Evolutionary conservation across 2,329 filamentous ascomycete species (phyloP), one percentile per base, ranked within the genome.

Genomic region (Onygenales sp.): DNA sequence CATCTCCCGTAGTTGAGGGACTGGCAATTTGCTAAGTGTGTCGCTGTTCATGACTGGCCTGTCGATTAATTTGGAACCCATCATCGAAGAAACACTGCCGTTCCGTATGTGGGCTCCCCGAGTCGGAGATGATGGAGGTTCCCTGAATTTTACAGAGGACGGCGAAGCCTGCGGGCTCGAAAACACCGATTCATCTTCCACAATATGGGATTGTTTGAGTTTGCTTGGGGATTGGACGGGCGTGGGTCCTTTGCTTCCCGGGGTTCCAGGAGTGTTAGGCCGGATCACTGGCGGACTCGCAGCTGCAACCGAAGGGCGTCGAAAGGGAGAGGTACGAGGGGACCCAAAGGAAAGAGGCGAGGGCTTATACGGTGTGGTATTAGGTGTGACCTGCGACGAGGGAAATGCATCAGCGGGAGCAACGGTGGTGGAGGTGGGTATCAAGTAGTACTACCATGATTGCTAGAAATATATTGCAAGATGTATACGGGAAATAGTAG

Each of bases 1-100:
- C 71, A 98, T 81, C 62, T 89, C 88, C 63, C 91, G 83, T 38
- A 96, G 83, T 62, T 96, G 89, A 2, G 87, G 78, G 2, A 89
- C 84, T 39, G 92, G 87, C 43, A 97, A 51, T 49, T 51, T 57
- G 35, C 54, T 48, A 33, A 59, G 45, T 10, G 49, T 46, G 27
- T 59, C 57, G 35, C 38, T 50, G 31, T 60, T 65, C 36, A 61
- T 59, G 7, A 57, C 57, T 27, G 58, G 56, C 53, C 58, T 59
- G 43, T 63, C 59, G 8, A 58, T 61, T 45, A 57, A 54, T 45
- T 61, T 64, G 7, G 54, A 62, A 13, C 59, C 61, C 51, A 66
- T 52, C 32, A 64, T 66, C 1, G 65, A 62, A 5, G 67, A 67
- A 11, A 59, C 61, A 38, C 59, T 60, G 21, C 44, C 49, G 10